phyloP scores from a whole-genome alignment of 2,329 filamentous ascomycete genomes.

The Cyclaneusma minus region DNA sequence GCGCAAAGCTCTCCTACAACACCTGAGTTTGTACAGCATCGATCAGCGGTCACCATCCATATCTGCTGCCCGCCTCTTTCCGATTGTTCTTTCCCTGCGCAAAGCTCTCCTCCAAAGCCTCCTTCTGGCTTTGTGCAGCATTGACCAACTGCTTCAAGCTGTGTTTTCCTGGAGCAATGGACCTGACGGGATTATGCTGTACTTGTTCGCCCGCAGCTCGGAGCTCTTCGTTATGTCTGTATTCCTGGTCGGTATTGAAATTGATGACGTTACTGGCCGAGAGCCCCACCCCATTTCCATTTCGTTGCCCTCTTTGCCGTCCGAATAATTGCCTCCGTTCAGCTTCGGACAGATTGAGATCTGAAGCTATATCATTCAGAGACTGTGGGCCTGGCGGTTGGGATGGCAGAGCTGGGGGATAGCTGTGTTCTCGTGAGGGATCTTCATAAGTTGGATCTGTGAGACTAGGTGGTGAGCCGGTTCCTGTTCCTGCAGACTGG shows the following conservation, averaged over 20 bases:
- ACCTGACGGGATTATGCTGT: conserved; percentile 67
- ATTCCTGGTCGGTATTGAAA: conserved; percentile 83
- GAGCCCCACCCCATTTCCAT: conserved; percentile 7
- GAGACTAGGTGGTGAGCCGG: conserved; percentile 4
- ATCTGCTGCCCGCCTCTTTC: conserved; percentile 65
- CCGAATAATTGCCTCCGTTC: conserved; percentile 78
- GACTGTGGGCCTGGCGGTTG: conserved; percentile 27
- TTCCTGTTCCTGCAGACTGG: conserved; percentile 7
- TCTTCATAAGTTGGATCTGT: conserved; percentile 16
- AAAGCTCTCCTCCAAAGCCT: conserved; percentile 85
- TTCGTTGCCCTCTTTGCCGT: conserved; percentile 32
- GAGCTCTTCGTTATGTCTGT: conserved; percentile 67
- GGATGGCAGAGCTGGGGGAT: conserved; percentile 12
- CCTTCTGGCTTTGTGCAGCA: conserved; percentile 66
- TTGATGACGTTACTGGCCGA: conserved; percentile 56
- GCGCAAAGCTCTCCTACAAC: too few relatives aligned
- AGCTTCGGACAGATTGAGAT: conserved; percentile 63
- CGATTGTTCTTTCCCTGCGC: conserved; percentile 65
- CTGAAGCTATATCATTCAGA: conserved; percentile 55
- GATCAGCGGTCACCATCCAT: conserved; percentile 61
- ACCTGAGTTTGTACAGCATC: too few relatives aligned
- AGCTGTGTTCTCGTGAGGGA: conserved; percentile 9
- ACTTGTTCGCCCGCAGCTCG: conserved; percentile 53
- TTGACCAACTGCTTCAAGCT: conserved; percentile 77
- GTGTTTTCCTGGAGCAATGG: conserved; percentile 78